Evolutionary conservation across 2,329 filamentous ascomycete species (phyloP), one percentile per base, ranked within the genome.

Genomic region (Sclerotinia spermophila): DNA sequence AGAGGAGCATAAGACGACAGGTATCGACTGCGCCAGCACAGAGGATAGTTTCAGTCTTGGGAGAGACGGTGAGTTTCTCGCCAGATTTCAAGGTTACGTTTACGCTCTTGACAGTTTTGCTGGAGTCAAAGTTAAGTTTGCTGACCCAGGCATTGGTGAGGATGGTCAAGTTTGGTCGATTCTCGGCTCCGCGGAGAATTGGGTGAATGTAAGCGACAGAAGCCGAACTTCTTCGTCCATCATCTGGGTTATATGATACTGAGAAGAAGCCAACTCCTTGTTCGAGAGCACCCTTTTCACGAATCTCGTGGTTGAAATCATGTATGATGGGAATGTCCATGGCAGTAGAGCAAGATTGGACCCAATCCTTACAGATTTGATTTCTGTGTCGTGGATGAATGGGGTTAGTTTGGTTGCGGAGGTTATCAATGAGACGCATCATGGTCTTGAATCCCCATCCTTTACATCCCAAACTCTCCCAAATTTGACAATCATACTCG

Each of bases 201-300:
- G 94, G 94, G 82, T 97, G 94, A 78, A 97, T 94, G 82, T 97
- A 97, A 27, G 94, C 94, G 33, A 97, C 93, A 71, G 91, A 94
- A 72, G 94, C 93, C 79, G 91, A 94, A 83, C 91, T 95, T 73
- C 94, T 89, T 76, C 88, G 87, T 78, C 93, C 92, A 77, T 93
- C 90, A 78, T 97, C 93, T 3, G 94, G 94, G 83, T 97, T 96
- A 83, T 97, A 97, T 51, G 92, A 90, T 75, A 97, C 89, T 74
- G 91, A 94, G 85, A 97, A 95, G 86, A 97, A 97, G 70, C 94
- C 94, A 40, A 96, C 92, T 64, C 91, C 91, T 77, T 91, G 85
- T 74, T 88, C 89, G 74, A 97, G 82, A 59, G 89, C 85, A 70
- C 94, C 94, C 66, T 86, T 91, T 74, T 87, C 84, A 72, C 86